Conservation (phyloP, 352 stramenopile genomes). For the Aphanomyces cochlioides region DNA sequence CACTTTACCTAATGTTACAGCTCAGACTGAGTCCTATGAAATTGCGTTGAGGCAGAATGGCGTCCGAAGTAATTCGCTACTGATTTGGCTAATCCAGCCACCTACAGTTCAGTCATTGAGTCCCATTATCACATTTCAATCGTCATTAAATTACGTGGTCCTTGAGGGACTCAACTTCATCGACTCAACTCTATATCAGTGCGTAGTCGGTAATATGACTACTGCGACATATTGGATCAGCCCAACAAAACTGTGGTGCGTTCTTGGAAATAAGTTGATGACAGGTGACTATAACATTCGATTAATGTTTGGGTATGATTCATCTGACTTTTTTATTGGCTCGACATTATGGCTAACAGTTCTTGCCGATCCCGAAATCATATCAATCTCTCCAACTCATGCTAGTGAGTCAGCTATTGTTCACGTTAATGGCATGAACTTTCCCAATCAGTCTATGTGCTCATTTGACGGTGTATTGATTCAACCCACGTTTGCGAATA, state of each 20-base stretch:
- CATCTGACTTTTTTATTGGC: background rate
- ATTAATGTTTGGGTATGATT: background rate
- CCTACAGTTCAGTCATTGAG: background rate
- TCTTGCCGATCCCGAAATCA: background rate
- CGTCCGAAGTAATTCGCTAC: background rate
- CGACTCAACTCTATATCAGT: constrained; percentile 10
- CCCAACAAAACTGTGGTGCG: constrained; percentile 3
- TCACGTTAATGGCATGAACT: background rate
- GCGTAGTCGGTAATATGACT: background rate
- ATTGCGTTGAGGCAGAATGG: background rate
- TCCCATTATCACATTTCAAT: background rate
- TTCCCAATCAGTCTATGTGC: constrained; percentile 2
- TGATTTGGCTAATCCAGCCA: constrained; percentile 6
- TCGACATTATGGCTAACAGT: background rate
- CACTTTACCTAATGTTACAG: background rate
- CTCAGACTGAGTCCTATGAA: background rate
- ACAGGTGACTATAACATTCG: background rate
- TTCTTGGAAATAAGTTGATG: background rate
- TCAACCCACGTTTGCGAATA: background rate
- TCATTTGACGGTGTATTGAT: background rate
- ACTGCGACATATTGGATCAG: constrained; percentile 4
- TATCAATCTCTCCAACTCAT: constrained; percentile 1
- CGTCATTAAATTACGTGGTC: background rate
- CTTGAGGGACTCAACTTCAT: constrained; percentile 4
- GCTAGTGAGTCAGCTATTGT: constrained; percentile 4